These are phyloP conservation scores for Flaveria sonorensis DNA, from an alignment of 129 eudicot genomes.

Conservation along the genomic window DNA sequence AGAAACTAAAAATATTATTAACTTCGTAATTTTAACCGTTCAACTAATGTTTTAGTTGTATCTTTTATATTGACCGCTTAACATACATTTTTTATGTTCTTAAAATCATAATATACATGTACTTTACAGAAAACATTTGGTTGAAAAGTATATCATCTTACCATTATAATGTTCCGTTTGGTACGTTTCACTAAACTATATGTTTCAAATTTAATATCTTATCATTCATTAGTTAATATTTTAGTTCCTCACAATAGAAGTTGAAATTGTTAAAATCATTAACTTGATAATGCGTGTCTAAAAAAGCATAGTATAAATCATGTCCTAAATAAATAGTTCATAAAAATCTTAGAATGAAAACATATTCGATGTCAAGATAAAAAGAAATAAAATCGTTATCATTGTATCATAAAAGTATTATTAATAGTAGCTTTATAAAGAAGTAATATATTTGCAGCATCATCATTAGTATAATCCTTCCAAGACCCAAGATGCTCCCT, in stretches of 20 bases:
- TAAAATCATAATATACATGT: no score
- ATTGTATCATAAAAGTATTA: neutral
- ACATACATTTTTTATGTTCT: no score
- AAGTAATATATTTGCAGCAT: neutral
- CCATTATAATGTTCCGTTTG: no score
- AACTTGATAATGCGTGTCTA: neutral
- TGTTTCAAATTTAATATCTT: no score
- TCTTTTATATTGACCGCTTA: no score
- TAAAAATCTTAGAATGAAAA: neutral
- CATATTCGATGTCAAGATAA: neutral
- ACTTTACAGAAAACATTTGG: no score
- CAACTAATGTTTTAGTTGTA: no score
- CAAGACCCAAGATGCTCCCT: slow-evolving; percentile 30
- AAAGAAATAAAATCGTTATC: neutral
- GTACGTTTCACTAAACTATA: no score
- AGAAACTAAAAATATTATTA: no score
- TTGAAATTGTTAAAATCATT: neutral
- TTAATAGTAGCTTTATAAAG: neutral
- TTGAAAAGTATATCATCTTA: no score
- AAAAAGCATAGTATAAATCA: neutral
- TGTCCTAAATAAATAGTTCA: neutral
- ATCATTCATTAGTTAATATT: neutral
- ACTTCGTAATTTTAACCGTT: no score
- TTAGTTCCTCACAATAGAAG: neutral
- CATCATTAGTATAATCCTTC: slow-evolving; percentile 20